Base-by-base conservation (phyloP, 2,329 filamentous ascomycete genomes). In the Scedosporium apiospermum region DNA sequence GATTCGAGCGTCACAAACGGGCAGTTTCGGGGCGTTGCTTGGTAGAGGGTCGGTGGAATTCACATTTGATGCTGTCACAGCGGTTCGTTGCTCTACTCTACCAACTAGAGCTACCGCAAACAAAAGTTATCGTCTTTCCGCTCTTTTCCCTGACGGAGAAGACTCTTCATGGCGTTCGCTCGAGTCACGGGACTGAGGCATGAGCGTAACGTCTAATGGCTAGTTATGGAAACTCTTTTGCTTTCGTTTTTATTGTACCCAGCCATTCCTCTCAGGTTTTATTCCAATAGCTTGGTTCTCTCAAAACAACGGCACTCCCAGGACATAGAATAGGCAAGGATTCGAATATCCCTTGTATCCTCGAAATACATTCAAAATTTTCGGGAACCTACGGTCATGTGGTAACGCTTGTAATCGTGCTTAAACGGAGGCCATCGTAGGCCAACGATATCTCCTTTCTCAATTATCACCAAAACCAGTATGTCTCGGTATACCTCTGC, bases 171-270 rank as follows among this genome's bases (percentile, higher is more conserved):
- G 34, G 34, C 9, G 51, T 23, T 26, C 18, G 23, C 27, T 55
- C 12, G 12, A 26, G 18, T 23, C 23, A 23, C 9, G 51, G 51
- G 18, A 18, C 23, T 55, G 21, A 23, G 21, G 18, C 12, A 55
- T 23, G 23, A 55, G 51, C 51, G 51, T 26, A 53, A 61, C 38
- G 49, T 51, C 59, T 61, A 34, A 61, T 61, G 59, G 51, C 59
- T 61, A 61, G 59, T 44, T 51, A 61, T 61, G 59, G 59, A 61
- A 61, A 51, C 26, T 26, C 18, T 55, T 27, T 55, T 27, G 23
- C 55, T 34, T 58, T n/a, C 27, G 16, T 34, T 38, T 38, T 58
- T 58, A 23, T 41, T 58, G 23, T 26, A 7, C 16, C 6, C 55
- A 23, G 10, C 27, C 55, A 34, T 12, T 41, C n/a, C 6, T 38